Percentiles rank a stretch among this genome's conserved stretches.
phyloP scores from a whole-genome alignment of 2,329 filamentous ascomycete genomes.

The Aspergillus glaucus region DNA sequence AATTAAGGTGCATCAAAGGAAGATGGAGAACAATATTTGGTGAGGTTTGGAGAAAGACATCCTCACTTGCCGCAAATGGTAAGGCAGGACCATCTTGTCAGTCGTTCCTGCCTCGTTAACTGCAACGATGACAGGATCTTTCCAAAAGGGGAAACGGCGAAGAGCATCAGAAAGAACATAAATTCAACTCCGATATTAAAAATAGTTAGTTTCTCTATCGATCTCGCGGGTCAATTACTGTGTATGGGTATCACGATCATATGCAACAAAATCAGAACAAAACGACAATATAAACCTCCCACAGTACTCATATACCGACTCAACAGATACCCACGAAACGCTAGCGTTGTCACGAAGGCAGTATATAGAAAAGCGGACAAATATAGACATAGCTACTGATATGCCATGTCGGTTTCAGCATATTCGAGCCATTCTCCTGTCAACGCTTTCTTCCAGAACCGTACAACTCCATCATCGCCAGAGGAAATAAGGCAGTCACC shows the following conservation, averaged over 20 bases:
- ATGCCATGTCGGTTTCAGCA: conserved; percentile 36
- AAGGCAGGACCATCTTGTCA: neutral
- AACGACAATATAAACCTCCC: neutral
- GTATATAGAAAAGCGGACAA: neutral
- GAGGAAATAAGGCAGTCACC: conserved; percentile 40
- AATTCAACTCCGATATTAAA: neutral
- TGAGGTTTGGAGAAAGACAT: neutral
- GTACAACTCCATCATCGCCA: conserved; percentile 37
- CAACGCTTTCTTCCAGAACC: conserved; percentile 40
- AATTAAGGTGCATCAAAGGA: too few relatives aligned
- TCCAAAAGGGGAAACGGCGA: neutral
- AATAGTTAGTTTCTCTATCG: neutral
- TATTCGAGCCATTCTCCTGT: conserved; percentile 42
- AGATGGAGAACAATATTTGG: too few relatives aligned
- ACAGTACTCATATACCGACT: neutral
- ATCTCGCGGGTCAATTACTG: neutral
- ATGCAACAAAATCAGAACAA: neutral
- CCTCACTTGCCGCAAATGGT: neutral
- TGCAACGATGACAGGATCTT: neutral
- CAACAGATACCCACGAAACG: neutral
- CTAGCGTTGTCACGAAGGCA: too few relatives aligned
- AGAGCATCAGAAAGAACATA: neutral
- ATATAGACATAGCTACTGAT: conserved; percentile 17
- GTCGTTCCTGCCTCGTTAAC: neutral
- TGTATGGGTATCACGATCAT: neutral